Percentiles rank a stretch among this genome's conserved stretches.
Evolutionary conservation across 345 rosid genomes (phyloP).

Genomic region (Rhodomyrtus tomentosa): DNA sequence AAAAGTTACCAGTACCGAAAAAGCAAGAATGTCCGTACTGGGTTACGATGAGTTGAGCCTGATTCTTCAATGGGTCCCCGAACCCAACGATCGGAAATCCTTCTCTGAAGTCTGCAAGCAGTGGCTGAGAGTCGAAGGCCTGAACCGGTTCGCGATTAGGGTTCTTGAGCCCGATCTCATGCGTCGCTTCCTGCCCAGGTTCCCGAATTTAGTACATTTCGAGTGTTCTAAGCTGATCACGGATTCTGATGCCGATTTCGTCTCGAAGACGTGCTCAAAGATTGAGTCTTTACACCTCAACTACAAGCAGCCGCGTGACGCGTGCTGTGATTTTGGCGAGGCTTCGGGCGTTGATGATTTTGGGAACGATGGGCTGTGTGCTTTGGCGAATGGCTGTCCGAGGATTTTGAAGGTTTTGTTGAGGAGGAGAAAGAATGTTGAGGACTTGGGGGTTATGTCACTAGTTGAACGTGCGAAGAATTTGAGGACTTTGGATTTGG

Average conservation of each 20-base stretch:
- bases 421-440: constrained; percentile 21
- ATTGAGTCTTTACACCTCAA: constrained; percentile 18
- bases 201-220: constrained; percentile 22
- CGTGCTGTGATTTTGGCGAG: background rate
- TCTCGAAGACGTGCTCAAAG: constrained; percentile 20
- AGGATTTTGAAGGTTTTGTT: constrained; percentile 11
- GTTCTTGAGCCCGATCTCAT: constrained; percentile 22
- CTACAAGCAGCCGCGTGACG: background rate
- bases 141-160: constrained; percentile 19
- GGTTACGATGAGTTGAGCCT: constrained; percentile 30
- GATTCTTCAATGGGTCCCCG: constrained; percentile 15
- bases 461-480: constrained; percentile 6
- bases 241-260: constrained; percentile 17
- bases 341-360: constrained; percentile 1
- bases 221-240: constrained; percentile 2
- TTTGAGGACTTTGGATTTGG: constrained; percentile 26
- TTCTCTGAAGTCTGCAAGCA: constrained; percentile 29
- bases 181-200: constrained; percentile 23
- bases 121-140: constrained; percentile 35
- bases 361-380: constrained; percentile 15
- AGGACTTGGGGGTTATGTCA: constrained; percentile 16
- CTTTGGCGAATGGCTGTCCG: constrained; percentile 21
- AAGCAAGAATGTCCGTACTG: constrained; percentile 8
- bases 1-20: background rate
- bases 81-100: constrained; percentile 11